Evolutionary conservation across 1,139 yeast species (phyloP).

Genomic region (Magnusiomyces magnusii): DNA sequence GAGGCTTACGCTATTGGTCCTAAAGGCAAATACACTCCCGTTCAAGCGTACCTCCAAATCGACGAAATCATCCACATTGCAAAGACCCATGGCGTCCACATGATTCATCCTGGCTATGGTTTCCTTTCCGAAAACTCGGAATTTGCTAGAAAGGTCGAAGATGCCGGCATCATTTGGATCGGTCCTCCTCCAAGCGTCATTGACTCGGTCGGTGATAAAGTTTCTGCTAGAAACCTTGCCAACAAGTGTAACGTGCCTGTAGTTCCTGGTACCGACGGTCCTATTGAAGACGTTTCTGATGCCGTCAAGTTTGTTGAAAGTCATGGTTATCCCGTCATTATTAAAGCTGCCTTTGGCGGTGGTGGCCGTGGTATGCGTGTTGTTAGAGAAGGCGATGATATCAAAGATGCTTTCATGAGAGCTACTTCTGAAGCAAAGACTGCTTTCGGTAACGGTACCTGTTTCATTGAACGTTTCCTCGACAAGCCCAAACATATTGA

Average conservation of each 20-base stretch:
- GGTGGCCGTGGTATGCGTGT: conserved; percentile 99
- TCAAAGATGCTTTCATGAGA: conserved; percentile 85
- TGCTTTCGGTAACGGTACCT: conserved; percentile 96
- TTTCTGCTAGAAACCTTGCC: conserved; percentile 86
- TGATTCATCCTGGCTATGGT: conserved; percentile 99
- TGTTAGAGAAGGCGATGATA: conserved; percentile 92
- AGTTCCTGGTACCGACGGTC: conserved; percentile 98
- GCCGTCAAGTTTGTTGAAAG: conserved; percentile 70
- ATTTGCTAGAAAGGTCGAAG: conserved; percentile 88
- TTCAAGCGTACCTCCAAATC: conserved; percentile 90
- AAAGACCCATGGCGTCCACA: conserved; percentile 75
- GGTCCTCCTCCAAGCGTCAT: conserved; percentile 89
- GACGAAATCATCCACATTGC: conserved; percentile 94
- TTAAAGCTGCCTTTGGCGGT: conserved; percentile 99
- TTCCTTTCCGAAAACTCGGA: conserved; percentile 82
- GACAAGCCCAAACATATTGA: conserved; percentile 97
- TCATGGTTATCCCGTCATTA: conserved; percentile 93
- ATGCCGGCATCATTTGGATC: conserved; percentile 89
- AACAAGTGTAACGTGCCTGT: conserved; percentile 76
- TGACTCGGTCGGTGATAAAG: conserved; percentile 98
- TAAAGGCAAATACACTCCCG: conserved; percentile 87
- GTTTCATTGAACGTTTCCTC: conserved; percentile 92
- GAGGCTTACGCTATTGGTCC: conserved; percentile 69
- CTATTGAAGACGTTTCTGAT: conserved; percentile 72
- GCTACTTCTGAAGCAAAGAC: conserved; percentile 93